A percentile compares a stretch with the other conserved stretches of the same genome.
phyloP scores from a whole-genome alignment of 1,139 yeast species.

The Nakaseomyces kungkrabaensis region DNA sequence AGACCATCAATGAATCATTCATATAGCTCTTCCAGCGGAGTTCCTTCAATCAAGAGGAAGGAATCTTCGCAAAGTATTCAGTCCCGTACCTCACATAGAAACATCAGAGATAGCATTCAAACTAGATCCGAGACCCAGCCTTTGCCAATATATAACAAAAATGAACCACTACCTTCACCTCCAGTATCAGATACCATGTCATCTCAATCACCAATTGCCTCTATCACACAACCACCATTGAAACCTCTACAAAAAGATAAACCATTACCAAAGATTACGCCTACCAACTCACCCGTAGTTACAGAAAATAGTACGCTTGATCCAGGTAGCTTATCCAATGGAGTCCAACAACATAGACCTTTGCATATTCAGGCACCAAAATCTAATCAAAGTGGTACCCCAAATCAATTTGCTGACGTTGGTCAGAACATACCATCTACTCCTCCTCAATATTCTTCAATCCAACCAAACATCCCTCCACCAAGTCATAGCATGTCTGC shows the following conservation, averaged over 20 bases:
- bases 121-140: constrained; percentile 6
- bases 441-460: not conserved
- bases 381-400: constrained; percentile 33
- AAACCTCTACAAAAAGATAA: constrained; percentile 11
- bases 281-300: not conserved
- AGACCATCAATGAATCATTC: constrained; percentile 5
- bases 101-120: not conserved
- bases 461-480: not conserved
- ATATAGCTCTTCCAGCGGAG: not conserved
- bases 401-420: constrained; percentile 41
- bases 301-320: not conserved
- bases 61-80: constrained; percentile 3
- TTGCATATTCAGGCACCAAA: constrained; percentile 19
- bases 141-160: constrained; percentile 4
- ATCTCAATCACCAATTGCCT: constrained; percentile 6
- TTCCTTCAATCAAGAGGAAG: not conserved
- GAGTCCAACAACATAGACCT: not conserved
- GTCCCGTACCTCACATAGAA: not conserved
- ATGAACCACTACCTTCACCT: not conserved
- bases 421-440: not conserved
- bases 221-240: constrained; percentile 16
- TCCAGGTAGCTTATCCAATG: constrained; percentile 2
- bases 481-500: not conserved
- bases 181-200: constrained; percentile 5
- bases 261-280: constrained; percentile 5